Conservation (phyloP, 1,139 yeast genomes). For the Schwanniomyces etchellsii region DNA sequence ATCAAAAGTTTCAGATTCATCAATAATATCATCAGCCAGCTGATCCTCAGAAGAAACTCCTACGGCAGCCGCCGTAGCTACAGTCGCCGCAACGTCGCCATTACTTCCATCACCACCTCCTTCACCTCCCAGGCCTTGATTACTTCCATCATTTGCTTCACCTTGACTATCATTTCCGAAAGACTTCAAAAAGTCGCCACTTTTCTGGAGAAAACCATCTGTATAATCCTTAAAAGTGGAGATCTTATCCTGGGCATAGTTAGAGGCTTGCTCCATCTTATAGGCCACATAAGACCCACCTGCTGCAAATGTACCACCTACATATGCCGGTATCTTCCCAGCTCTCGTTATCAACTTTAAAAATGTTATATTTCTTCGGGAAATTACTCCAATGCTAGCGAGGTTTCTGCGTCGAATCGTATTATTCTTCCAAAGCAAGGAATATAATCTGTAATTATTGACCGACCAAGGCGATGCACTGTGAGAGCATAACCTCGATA, state of each 20-base stretch:
- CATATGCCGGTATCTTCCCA: conserved; percentile 65
- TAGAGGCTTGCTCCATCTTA: conserved; percentile 83
- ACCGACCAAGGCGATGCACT: too few species aligned
- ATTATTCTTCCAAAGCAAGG: not conserved
- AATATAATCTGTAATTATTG: not conserved
- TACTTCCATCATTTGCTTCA: conserved; percentile 10
- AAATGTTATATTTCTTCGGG: conserved; percentile 34
- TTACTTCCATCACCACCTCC: conserved; percentile 22
- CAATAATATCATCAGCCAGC: conserved; percentile 17
- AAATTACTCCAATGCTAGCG: not conserved
- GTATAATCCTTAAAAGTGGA: conserved; percentile 56
- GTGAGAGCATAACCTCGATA: too few species aligned
- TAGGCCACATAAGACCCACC: conserved; percentile 91
- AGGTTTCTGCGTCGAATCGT: not conserved
- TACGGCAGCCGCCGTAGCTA: conserved; percentile 44
- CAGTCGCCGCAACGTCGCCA: conserved; percentile 34
- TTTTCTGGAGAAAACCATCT: conserved; percentile 37
- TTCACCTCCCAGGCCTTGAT: conserved; percentile 17
- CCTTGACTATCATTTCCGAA: conserved; percentile 3
- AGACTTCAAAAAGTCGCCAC: conserved; percentile 36
- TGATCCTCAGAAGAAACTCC: conserved; percentile 18
- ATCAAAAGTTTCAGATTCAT: conserved; percentile 10
- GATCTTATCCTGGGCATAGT: conserved; percentile 62
- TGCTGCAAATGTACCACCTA: conserved; percentile 90
- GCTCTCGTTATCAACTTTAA: conserved; percentile 41